Conservation (phyloP, 1,139 yeast genomes). For the Geotrichum histeridarum region DNA sequence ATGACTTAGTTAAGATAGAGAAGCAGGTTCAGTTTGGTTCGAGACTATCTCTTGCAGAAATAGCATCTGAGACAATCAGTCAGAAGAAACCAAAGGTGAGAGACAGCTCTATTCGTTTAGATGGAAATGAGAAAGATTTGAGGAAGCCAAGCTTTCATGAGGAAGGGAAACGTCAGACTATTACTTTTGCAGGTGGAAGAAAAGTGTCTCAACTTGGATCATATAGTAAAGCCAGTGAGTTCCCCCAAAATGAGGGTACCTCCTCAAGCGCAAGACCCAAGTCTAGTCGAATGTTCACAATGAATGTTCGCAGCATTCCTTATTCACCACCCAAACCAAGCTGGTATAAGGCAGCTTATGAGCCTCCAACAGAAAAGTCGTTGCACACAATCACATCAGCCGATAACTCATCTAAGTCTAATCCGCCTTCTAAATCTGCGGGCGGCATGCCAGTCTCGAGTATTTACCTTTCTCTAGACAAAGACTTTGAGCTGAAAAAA, state of each 20-base stretch:
- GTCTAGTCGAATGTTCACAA: conserved; percentile 15
- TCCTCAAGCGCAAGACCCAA: not conserved
- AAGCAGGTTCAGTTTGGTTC: too few species aligned
- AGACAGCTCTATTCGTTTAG: too few species aligned
- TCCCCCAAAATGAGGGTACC: too few species aligned
- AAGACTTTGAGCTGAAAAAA: not conserved
- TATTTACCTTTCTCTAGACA: conserved; percentile 12
- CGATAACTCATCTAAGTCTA: not conserved
- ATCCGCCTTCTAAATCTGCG: conserved; percentile 6
- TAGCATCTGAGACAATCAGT: too few species aligned
- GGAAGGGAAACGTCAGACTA: too few species aligned
- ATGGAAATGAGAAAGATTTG: too few species aligned
- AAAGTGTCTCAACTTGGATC: too few species aligned
- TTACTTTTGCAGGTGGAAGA: too few species aligned
- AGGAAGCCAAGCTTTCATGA: too few species aligned
- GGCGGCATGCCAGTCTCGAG: conserved; percentile 18
- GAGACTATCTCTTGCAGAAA: too few species aligned
- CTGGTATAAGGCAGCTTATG: conserved; percentile 17
- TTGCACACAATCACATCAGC: not conserved
- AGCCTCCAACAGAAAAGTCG: not conserved
- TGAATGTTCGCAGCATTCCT: conserved; percentile 16
- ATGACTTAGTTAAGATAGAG: too few species aligned
- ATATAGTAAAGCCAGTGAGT: not conserved
- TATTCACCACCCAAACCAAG: conserved; percentile 18
- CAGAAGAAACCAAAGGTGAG: too few species aligned